Conservation (phyloP, 768 basidiomycete species). For the Hygrophoropsis aurantiaca region DNA sequence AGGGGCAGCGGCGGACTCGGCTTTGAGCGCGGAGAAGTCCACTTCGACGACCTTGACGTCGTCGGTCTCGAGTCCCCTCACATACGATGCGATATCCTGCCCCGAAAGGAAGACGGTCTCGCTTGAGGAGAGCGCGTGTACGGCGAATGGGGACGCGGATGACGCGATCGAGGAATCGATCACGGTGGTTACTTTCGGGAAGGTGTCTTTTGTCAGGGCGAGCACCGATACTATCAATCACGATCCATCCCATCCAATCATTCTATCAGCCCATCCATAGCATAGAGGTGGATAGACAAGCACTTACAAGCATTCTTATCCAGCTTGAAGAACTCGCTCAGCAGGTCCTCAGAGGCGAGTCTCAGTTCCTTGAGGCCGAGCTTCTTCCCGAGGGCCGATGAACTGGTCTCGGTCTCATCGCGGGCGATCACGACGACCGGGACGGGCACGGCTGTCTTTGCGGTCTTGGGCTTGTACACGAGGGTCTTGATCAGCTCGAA, state of each 20-base stretch:
- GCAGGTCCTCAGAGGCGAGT: constrained; percentile 81
- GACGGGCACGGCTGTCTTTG: constrained; percentile 81
- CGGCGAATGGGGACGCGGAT: constrained; percentile 61
- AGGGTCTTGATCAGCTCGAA: constrained; percentile 85
- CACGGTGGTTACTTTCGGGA: constrained; percentile 71
- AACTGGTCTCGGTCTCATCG: constrained; percentile 82
- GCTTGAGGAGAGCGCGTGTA: constrained; percentile 72
- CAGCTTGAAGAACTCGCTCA: constrained; percentile 79
- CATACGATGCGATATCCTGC: constrained; percentile 68
- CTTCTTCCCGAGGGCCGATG: constrained; percentile 73
- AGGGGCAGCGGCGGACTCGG: constrained; percentile 37
- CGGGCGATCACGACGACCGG: constrained; percentile 87
- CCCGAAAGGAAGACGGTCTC: constrained; percentile 80
- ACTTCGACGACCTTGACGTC: constrained; percentile 67
- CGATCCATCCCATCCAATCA: constrained; percentile 3
- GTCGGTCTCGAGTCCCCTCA: constrained; percentile 68
- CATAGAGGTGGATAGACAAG: neutral
- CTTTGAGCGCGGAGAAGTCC: constrained; percentile 66
- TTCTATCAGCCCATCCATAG: constrained; percentile 10
- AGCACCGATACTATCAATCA: constrained; percentile 73
- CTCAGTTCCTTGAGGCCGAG: constrained; percentile 85
- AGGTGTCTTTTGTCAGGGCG: constrained; percentile 61
- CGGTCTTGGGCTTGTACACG: constrained; percentile 95
- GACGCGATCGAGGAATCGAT: constrained; percentile 78
- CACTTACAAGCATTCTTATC: constrained; percentile 84